Conservation (phyloP, 2,329 filamentous ascomycete genomes). For the Aureobasidium sp. region DNA sequence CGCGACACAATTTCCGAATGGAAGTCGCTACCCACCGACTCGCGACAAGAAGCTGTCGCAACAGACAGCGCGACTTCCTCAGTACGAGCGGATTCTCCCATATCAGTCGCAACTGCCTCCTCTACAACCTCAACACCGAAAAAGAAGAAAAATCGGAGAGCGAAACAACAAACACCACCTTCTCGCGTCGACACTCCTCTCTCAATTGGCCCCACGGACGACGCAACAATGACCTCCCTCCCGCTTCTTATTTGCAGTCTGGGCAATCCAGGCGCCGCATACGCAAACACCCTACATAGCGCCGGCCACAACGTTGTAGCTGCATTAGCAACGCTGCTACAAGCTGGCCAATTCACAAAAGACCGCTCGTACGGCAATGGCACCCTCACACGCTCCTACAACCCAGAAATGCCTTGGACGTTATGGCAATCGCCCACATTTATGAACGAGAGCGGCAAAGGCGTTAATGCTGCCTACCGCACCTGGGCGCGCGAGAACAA, state of each 20-base stretch:
- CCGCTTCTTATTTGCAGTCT: slow-evolving; percentile 75
- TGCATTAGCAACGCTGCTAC: slow-evolving; percentile 48
- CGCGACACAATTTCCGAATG: neutral
- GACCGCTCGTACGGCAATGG: slow-evolving; percentile 31
- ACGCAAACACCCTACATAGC: slow-evolving; percentile 74
- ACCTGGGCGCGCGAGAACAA: slow-evolving; percentile 40
- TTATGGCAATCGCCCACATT: slow-evolving; percentile 67
- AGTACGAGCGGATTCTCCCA: neutral
- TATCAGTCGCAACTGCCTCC: neutral
- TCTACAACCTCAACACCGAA: slow-evolving; percentile 1
- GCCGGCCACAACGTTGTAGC: slow-evolving; percentile 75
- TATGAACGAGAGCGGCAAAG: slow-evolving; percentile 81
- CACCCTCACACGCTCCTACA: slow-evolving; percentile 9
- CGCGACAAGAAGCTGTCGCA: slow-evolving; percentile 6
- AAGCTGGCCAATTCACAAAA: slow-evolving; percentile 27
- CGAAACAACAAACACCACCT: neutral
- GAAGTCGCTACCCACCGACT: neutral
- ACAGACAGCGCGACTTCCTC: neutral
- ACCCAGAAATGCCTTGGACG: slow-evolving; percentile 42
- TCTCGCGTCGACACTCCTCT: neutral
- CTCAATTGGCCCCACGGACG: neutral
- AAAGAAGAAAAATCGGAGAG: neutral
- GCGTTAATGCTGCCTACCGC: slow-evolving; percentile 60
- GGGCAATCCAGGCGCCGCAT: slow-evolving; percentile 68
- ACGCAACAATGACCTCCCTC: slow-evolving; percentile 6